Conservation (phyloP, 2,329 filamentous ascomycete genomes). For the Arthrobotrys conoides region DNA sequence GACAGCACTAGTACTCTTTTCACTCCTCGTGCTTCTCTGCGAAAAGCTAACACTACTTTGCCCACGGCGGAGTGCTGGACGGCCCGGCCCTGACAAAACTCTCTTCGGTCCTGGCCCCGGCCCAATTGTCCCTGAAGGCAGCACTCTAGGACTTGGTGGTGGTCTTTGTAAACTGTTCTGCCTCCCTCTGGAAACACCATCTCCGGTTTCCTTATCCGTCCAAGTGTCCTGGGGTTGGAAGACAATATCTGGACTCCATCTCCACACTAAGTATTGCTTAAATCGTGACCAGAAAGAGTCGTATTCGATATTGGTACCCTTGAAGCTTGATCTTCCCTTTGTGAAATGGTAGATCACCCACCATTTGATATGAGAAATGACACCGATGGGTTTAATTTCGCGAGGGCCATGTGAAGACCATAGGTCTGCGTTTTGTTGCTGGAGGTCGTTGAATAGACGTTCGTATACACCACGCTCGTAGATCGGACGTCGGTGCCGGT, state of each 20-base stretch:
- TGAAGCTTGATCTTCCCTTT: constrained; percentile 53
- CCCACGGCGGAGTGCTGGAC: constrained; percentile 4
- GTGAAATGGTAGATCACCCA: constrained; percentile 70
- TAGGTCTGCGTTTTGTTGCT: constrained; percentile 68
- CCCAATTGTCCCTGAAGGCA: not conserved
- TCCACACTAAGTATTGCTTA: constrained; percentile 61
- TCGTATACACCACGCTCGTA: constrained; percentile 70
- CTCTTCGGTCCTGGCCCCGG: constrained; percentile 13
- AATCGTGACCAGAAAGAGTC: constrained; percentile 64
- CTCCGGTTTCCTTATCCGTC: constrained; percentile 50
- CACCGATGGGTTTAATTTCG: constrained; percentile 67
- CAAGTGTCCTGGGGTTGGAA: constrained; percentile 46
- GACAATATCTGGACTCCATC: constrained; percentile 60
- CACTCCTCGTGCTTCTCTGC: constrained; percentile 26
- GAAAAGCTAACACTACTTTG: constrained; percentile 29
- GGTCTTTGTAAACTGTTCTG: constrained; percentile 39
- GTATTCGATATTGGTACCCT: constrained; percentile 66
- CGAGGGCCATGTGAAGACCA: constrained; percentile 71
- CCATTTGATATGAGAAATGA: constrained; percentile 69
- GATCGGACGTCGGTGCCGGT: constrained; percentile 62
- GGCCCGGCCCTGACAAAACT: not conserved
- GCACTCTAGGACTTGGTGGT: not conserved
- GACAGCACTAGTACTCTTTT: not conserved
- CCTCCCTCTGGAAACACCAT: constrained; percentile 33
- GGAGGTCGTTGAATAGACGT: constrained; percentile 70